Evolutionary conservation across 805 yeast species (phyloP), one percentile per base, ranked within the genome.

Genomic region (Suhomyces canberraensis): DNA sequence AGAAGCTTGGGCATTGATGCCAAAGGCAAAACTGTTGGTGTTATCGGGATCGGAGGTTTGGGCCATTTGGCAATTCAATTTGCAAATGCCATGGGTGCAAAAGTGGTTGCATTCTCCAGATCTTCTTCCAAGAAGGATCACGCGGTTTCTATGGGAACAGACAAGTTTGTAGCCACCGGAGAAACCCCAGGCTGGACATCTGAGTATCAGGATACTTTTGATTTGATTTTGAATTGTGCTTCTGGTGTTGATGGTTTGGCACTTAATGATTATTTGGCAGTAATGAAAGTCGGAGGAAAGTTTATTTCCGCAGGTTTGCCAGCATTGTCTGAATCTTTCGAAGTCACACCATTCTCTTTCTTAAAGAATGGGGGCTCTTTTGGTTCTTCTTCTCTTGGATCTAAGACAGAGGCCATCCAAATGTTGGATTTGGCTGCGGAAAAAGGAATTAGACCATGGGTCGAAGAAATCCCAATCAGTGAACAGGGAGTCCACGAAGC

Each of bases 1-100:
- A 64, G 75, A 58, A 76, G 72, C 38, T 68, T 49, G 8, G 56
- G 56, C 29, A 35, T 46, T 21, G 44, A 51, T 29, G 51, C 45
- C 27, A 44, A 54, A 4, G 67, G 70, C 16, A 65, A 66, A 31
- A 69, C 62, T 30, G 81, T 80, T 34, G 85, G 81, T 29, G 60
- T 80, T 39, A 70, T 75, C 39, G 85, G 84, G 37, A 69, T 80
- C 40, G 86, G 86, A 35, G 86, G 86, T 22, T 68, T 80, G 39
- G 86, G 86, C 32, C 81, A 78, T 63, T 67, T 78, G 67, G 81
- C 73, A n/a, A 56, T 80, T 37, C 68, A 71, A 54, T 75, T 75
- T 45, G 80, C 84, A 29, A 65, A 65, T 43, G 84, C 84, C 4
- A 52, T 79, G 46, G 86, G 84, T 21, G 80, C 82, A 17, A 79